These are phyloP conservation scores for Pyricularia grisea DNA, from an alignment of 2,329 filamentous ascomycete genomes.

Conservation along the genomic window DNA sequence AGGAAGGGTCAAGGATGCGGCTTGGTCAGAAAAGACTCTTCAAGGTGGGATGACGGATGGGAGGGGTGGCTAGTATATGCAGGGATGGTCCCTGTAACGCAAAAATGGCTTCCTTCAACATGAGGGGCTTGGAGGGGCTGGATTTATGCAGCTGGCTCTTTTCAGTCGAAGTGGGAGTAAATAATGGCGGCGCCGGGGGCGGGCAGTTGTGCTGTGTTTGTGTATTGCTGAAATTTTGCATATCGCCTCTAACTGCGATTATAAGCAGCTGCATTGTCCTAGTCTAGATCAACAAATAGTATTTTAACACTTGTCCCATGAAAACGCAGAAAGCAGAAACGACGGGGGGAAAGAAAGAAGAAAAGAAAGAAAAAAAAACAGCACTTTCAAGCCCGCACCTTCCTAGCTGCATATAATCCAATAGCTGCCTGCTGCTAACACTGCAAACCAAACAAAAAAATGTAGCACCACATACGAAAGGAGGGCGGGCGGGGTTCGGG, in stretches of 20 bases:
- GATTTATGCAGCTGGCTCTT: background rate
- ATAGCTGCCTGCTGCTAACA: background rate
- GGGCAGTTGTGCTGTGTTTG: background rate
- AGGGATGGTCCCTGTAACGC: background rate
- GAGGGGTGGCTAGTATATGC: background rate
- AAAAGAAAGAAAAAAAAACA: too few species aligned
- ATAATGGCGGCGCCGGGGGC: background rate
- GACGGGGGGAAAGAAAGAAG: too few species aligned
- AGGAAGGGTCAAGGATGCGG: background rate
- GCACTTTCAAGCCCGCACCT: too few species aligned
- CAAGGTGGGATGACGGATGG: background rate
- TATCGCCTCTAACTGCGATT: too few species aligned
- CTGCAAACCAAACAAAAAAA: background rate
- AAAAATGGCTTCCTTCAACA: background rate
- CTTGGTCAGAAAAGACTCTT: background rate
- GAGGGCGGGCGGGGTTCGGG: background rate
- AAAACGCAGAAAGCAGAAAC: too few species aligned
- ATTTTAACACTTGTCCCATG: too few species aligned
- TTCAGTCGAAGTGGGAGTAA: background rate
- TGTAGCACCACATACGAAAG: background rate
- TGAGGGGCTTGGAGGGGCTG: background rate
- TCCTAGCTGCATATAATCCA: too few species aligned
- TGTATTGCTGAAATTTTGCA: background rate
- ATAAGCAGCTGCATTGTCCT: too few species aligned
- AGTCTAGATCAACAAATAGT: too few species aligned